Base-by-base conservation (phyloP, 805 yeast species). In the Suhomyces vadensis region DNA sequence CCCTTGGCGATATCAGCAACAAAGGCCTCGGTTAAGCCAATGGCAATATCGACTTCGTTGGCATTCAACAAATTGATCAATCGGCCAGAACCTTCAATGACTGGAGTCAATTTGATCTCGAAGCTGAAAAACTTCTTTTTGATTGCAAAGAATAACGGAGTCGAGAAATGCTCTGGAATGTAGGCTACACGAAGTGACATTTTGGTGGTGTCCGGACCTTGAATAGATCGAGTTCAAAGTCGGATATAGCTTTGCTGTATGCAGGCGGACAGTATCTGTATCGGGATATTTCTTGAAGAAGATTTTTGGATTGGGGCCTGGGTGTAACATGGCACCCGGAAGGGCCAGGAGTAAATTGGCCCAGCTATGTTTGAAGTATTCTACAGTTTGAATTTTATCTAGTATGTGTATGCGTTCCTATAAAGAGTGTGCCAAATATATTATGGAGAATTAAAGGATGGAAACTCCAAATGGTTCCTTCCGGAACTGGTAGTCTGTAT, bases 11-110 rank as follows among this genome's bases (percentile, higher is more conserved):
- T 69, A 14, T 92, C 95, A 22, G 94, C 81, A 2, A 91, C 81
- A 65, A 90, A 90, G 0, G 95, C 96, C 63, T 90, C 97, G 3
- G 97, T 90, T 42, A 90, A 73, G 0, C 97, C 97, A 56, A 91
- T 78, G 23, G 95, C 95, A 41, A 87, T 71, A 56, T 90, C 94
- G 26, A 89, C 77, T 33, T 82, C 78, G 8, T 76, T 72, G 13
- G 67, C 75, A 48, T 81, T 79, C 41, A 91, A 69, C 5, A 89
- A 74, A 54, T 84, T 85, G 60, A 90, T 86, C 62, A 90, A 73
- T 54, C 88, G 87, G 2, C 97, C 97, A 5, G 95, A 82, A 1
- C 97, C 97, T 13, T 94, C 86, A 13, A 88, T 85, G 46, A 77
- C 91, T 2, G 89, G 85, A 20, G 82, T 63, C 48, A 83, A 66